Evolutionary conservation across 2,329 filamentous ascomycete genomes (phyloP).

Genomic region (Colletotrichum melonis): DNA sequence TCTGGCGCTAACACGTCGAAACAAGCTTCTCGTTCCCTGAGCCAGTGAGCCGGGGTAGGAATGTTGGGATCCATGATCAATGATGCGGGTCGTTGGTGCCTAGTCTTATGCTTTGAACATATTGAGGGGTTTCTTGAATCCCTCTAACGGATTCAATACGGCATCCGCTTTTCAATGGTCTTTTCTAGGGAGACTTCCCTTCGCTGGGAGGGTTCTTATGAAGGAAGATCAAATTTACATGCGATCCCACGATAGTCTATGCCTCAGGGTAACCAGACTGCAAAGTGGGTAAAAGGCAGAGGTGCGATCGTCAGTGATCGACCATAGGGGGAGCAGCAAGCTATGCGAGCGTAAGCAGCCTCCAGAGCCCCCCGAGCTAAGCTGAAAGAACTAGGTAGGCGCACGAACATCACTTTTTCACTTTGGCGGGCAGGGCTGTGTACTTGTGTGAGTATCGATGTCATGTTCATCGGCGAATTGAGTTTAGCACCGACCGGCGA

Average conservation of each 20-base stretch:
- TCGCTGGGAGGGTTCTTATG: too few relatives aligned
- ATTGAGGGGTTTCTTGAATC: not conserved
- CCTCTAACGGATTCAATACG: not conserved
- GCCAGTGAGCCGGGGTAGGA: not conserved
- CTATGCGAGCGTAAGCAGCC: not conserved
- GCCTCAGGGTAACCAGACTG: too few relatives aligned
- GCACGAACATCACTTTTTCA: not conserved
- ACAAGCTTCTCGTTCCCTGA: constrained; percentile 26
- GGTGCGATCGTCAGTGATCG: not conserved
- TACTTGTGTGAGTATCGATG: not conserved
- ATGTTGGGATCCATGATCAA: not conserved
- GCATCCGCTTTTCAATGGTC: too few relatives aligned
- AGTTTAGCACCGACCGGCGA: not conserved
- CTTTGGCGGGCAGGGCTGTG: too few relatives aligned
- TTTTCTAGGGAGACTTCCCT: too few relatives aligned
- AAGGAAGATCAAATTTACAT: too few relatives aligned
- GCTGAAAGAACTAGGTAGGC: not conserved
- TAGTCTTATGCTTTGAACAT: not conserved
- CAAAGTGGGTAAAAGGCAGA: not conserved
- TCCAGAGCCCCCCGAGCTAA: not conserved
- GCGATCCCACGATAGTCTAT: too few relatives aligned
- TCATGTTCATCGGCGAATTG: not conserved
- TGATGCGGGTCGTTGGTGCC: not conserved
- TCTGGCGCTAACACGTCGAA: constrained; percentile 18
- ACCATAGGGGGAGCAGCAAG: not conserved